A percentile compares a stretch with the other conserved stretches of the same genome.
These are phyloP conservation scores for Tuber borchii DNA, from an alignment of 495 filamentous ascomycete genomes.

Conservation along the genomic window DNA sequence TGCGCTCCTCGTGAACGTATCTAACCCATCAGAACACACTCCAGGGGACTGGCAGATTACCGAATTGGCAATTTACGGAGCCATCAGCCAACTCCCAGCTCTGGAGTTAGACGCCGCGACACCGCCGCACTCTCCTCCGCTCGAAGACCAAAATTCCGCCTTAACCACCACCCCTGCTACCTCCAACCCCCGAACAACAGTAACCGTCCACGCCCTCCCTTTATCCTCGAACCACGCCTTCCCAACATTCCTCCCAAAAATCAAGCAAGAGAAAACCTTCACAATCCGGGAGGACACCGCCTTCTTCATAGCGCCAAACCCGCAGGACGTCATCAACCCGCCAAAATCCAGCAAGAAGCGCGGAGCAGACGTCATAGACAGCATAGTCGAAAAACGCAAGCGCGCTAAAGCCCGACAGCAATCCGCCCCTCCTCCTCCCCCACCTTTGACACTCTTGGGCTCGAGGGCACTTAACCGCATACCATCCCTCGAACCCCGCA, in stretches of 20 bases:
- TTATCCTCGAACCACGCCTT: conserved; percentile 38
- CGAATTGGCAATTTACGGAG: conserved; percentile 38
- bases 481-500: conserved; percentile 4
- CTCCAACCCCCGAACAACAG: conserved; percentile 7
- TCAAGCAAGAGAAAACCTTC: conserved; percentile 15
- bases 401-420: conserved; percentile 18
- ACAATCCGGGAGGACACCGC: conserved; percentile 5
- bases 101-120: conserved; percentile 10
- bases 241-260: conserved; percentile 19
- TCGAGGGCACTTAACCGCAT: conserved; percentile 17
- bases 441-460: conserved; percentile 27
- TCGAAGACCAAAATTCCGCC: conserved; percentile 6
- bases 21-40: not conserved
- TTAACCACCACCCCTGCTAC: conserved; percentile 1
- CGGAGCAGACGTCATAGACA: conserved; percentile 37
- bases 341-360: conserved; percentile 33
- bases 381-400: conserved; percentile 32
- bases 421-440: conserved; percentile 13
- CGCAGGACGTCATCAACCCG: conserved; percentile 38
- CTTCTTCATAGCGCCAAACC: conserved; percentile 38
- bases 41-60: conserved; percentile 35
- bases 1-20: conserved; percentile 31
- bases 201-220: conserved; percentile 38
- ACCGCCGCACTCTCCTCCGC: conserved; percentile 33
- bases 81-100: conserved; percentile 22